A percentile compares a stretch with the other conserved stretches of the same genome.
Conservation (phyloP, 1,284 basidiomycete species). For the Naganishia liquefaciens region DNA sequence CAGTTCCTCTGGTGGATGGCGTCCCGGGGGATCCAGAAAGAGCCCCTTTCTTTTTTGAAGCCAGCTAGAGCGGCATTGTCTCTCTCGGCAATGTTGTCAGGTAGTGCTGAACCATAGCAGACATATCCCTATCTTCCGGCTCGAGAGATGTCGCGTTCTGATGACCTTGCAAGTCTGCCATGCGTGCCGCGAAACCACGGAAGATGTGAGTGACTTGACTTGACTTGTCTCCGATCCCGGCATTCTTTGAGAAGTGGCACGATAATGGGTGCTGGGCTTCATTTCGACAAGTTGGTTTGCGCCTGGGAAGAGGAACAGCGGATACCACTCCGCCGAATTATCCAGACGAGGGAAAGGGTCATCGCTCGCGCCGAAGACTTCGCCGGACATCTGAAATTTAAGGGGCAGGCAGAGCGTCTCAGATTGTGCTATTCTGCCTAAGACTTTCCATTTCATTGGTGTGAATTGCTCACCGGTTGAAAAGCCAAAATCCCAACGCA, state of each 20-base stretch:
- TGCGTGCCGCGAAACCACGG: slow-evolving; percentile 7
- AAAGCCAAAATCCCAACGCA: slow-evolving; percentile 4
- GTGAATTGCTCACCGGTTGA: too few relatives aligned
- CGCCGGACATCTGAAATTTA: neutral
- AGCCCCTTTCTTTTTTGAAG: slow-evolving; percentile 3
- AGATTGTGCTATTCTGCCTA: neutral
- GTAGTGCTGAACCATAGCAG: slow-evolving; percentile 3
- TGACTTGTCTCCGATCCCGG: slow-evolving; percentile 5
- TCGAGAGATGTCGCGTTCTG: too few relatives aligned
- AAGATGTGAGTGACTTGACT: slow-evolving; percentile 11
- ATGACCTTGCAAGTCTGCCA: slow-evolving; percentile 6
- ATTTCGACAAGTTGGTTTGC: neutral
- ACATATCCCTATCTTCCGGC: neutral
- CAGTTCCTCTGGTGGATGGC: slow-evolving; percentile 7
- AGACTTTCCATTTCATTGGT: neutral
- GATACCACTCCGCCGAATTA: neutral
- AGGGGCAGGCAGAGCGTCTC: neutral
- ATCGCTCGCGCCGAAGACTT: neutral
- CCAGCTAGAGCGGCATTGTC: slow-evolving; percentile 16
- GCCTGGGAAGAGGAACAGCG: neutral
- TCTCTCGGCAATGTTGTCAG: slow-evolving; percentile 9
- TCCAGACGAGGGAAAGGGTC: neutral
- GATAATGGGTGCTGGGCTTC: slow-evolving; percentile 6
- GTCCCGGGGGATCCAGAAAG: slow-evolving; percentile 10
- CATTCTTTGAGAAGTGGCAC: neutral